Conservation (phyloP, 495 filamentous ascomycete species). For the Rhizodiscina lignyota region DNA sequence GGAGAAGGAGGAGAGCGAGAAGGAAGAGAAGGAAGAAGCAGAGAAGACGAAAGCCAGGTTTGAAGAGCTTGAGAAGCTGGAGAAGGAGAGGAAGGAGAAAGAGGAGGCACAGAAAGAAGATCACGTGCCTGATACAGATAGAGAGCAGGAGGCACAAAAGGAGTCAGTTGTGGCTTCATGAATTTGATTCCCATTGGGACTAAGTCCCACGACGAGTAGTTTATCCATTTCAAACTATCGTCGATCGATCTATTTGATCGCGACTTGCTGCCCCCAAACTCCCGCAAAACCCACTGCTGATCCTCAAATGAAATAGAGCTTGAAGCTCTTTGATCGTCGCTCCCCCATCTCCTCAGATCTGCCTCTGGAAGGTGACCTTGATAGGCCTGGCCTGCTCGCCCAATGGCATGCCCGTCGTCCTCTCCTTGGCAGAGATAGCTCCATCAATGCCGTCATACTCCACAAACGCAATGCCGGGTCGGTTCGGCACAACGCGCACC, state of each 20-base stretch:
- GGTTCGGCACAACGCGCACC: constrained; percentile 70
- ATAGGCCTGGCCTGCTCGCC: constrained; percentile 50
- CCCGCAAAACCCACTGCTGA: too few relatives aligned
- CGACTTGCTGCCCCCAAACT: too few relatives aligned
- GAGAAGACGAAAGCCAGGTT: constrained; percentile 5
- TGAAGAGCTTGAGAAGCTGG: constrained; percentile 16
- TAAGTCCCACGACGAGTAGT: too few relatives aligned
- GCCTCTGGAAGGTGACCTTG: constrained; percentile 67
- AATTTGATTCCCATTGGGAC: too few relatives aligned
- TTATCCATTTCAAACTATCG: too few relatives aligned
- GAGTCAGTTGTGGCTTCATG: too few relatives aligned
- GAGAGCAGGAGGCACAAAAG: too few relatives aligned
- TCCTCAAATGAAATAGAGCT: too few relatives aligned
- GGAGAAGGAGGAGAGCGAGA: constrained; percentile 46
- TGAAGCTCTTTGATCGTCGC: too few relatives aligned
- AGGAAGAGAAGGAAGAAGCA: constrained; percentile 27
- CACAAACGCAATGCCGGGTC: constrained; percentile 86
- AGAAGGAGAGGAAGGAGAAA: constrained; percentile 17
- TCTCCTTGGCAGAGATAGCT: constrained; percentile 90
- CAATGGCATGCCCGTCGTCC: constrained; percentile 75
- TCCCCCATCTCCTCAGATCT: too few relatives aligned
- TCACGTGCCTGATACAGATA: neutral
- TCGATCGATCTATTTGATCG: too few relatives aligned
- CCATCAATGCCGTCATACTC: constrained; percentile 85
- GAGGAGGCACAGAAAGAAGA: constrained; percentile 4